Evolutionary conservation across 192 early-diverging fungal genomes (phyloP).

Genomic region (Coemansia sp.): DNA sequence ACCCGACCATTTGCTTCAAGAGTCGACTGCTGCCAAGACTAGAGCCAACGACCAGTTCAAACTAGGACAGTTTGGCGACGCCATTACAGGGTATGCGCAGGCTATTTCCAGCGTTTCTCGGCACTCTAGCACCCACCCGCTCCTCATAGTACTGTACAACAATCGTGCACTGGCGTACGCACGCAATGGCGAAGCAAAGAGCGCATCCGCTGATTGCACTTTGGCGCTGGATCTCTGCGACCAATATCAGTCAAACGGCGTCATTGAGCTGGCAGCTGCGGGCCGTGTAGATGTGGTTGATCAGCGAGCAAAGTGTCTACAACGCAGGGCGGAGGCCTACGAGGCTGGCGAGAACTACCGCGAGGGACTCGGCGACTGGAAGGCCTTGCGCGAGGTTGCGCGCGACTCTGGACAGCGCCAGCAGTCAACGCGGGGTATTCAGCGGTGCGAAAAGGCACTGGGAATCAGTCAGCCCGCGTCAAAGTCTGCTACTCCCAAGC

Average conservation of each 20-base stretch:
- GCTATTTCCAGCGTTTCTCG: slow-evolving; percentile 64
- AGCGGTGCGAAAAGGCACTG: slow-evolving; percentile 61
- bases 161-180: slow-evolving; percentile 82
- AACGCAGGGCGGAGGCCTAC: slow-evolving; percentile 76
- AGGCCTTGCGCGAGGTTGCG: slow-evolving; percentile 40
- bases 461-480: slow-evolving; percentile 30
- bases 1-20: slow-evolving; percentile 17
- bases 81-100: slow-evolving; percentile 69
- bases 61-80: slow-evolving; percentile 86
- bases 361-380: slow-evolving; percentile 68
- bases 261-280: slow-evolving; percentile 20
- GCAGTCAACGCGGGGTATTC: slow-evolving; percentile 58
- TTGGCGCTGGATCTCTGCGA: slow-evolving; percentile 43
- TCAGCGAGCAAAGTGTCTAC: slow-evolving; percentile 75
- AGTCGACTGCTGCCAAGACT: slow-evolving; percentile 50
- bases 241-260: slow-evolving; percentile 36
- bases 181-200: slow-evolving; percentile 83
- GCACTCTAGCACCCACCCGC: slow-evolving; percentile 60
- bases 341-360: slow-evolving; percentile 84
- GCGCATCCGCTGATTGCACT: slow-evolving; percentile 71
- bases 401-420: slow-evolving; percentile 31
- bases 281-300: slow-evolving; percentile 46
- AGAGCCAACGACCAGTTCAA: slow-evolving; percentile 85
- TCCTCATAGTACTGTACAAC: slow-evolving; percentile 71
- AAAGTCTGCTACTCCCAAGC: slow-evolving; percentile 6